phyloP scores from a whole-genome alignment of 2,329 filamentous ascomycete genomes.

The Aspergillaceae sp. region DNA sequence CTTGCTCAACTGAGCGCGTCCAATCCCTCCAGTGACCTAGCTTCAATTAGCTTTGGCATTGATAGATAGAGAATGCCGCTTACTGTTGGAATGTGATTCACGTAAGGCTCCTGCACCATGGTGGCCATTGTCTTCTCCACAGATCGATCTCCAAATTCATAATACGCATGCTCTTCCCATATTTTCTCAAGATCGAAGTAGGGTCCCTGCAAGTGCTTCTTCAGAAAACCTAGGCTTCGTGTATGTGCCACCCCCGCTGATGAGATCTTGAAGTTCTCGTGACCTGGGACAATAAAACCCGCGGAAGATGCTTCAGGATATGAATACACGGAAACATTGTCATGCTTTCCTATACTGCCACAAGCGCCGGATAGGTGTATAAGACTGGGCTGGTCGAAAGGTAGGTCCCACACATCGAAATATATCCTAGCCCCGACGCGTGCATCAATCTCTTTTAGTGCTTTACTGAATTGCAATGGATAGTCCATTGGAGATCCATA shows the following conservation, averaged over 20 bases:
- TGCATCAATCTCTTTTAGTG: slow-evolving; percentile 4
- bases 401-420: slow-evolving; percentile 13
- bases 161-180: slow-evolving; percentile 69
- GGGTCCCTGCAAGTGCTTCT: slow-evolving; percentile 54
- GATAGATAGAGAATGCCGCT: slow-evolving; percentile 14
- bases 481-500: slow-evolving; percentile 20
- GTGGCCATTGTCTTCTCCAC: slow-evolving; percentile 70
- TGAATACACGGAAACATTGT: slow-evolving; percentile 20
- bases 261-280: slow-evolving; percentile 43
- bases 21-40: slow-evolving; percentile 59
- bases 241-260: slow-evolving; percentile 58
- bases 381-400: slow-evolving; percentile 4
- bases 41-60: not conserved
- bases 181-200: slow-evolving; percentile 66
- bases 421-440: slow-evolving; percentile 9
- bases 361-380: slow-evolving; percentile 10
- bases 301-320: slow-evolving; percentile 40
- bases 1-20: slow-evolving; percentile 50
- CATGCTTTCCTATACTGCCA: not conserved
- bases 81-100: slow-evolving; percentile 66
- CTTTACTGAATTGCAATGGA: slow-evolving; percentile 5
- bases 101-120: slow-evolving; percentile 71
- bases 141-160: slow-evolving; percentile 60
- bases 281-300: slow-evolving; percentile 44
- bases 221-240: slow-evolving; percentile 56